A percentile compares a stretch with the other conserved stretches of the same genome.
Conservation (phyloP, 2,329 filamentous ascomycete genomes). For the Ceratocystis lukuohia region DNA sequence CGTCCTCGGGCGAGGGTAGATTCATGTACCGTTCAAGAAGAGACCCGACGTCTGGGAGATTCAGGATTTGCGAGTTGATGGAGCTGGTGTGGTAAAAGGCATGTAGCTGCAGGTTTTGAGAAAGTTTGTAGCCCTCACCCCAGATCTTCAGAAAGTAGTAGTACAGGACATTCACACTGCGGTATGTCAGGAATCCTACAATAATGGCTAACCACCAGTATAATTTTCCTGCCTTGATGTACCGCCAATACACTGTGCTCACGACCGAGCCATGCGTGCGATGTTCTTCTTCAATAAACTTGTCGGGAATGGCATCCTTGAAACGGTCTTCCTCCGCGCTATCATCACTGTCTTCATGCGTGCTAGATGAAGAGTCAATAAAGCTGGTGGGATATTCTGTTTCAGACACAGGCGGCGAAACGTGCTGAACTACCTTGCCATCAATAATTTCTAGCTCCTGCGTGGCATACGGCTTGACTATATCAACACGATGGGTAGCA, state of each 20-base stretch:
- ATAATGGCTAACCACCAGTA: conserved; percentile 59
- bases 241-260: conserved; percentile 65
- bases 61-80: neutral
- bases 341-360: neutral
- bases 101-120: neutral
- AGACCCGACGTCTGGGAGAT: conserved; percentile 1
- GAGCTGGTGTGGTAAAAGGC: neutral
- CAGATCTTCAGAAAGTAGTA: conserved; percentile 78
- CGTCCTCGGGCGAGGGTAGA: conserved; percentile 36
- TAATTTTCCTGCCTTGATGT: conserved; percentile 67
- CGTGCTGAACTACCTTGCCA: conserved; percentile 28
- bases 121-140: conserved; percentile 55
- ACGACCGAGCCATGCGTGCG: conserved; percentile 64
- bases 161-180: conserved; percentile 50
- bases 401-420: neutral
- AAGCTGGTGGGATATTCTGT: neutral
- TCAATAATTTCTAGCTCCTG: conserved; percentile 59
- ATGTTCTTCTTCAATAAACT: conserved; percentile 68
- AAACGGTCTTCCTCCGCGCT: conserved; percentile 3
- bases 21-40: conserved; percentile 8
- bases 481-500: conserved; percentile 66
- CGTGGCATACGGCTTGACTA: conserved; percentile 58
- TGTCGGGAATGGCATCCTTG: conserved; percentile 45
- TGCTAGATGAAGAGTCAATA: conserved; percentile 3
- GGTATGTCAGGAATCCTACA: conserved; percentile 47